These are phyloP conservation scores for Clohesyomyces aquaticus DNA, from an alignment of 495 filamentous ascomycete species.

Conservation along the genomic window DNA sequence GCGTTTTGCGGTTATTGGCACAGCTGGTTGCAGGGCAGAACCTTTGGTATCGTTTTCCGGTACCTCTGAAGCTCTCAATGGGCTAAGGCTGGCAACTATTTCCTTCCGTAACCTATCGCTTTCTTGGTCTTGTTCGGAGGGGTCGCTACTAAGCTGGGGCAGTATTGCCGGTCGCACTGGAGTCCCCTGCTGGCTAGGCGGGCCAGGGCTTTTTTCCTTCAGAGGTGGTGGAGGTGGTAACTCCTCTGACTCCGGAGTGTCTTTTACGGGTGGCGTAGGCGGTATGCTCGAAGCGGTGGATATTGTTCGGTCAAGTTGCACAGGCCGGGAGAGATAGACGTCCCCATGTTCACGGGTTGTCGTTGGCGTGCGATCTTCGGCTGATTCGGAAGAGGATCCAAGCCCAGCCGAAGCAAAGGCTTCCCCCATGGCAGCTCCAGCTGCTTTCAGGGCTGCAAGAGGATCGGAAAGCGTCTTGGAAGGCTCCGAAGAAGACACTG, in stretches of 20 bases:
- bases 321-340: slow-evolving; percentile 34
- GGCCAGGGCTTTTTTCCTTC: slow-evolving; percentile 49
- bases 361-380: background rate
- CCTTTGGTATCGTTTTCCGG: background rate
- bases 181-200: slow-evolving; percentile 32
- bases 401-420: slow-evolving; percentile 40
- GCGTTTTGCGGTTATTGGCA: slow-evolving; percentile 27
- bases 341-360: slow-evolving; percentile 27
- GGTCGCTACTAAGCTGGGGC: slow-evolving; percentile 60
- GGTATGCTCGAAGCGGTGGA: slow-evolving; percentile 39
- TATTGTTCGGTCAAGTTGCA: slow-evolving; percentile 37
- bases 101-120: slow-evolving; percentile 79
- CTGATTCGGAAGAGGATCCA: slow-evolving; percentile 5
- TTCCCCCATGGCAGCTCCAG: slow-evolving; percentile 43
- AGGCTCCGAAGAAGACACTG: slow-evolving; percentile 22
- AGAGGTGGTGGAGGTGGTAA: slow-evolving; percentile 54
- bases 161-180: slow-evolving; percentile 54
- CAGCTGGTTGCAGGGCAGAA: slow-evolving; percentile 28
- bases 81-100: slow-evolving; percentile 76
- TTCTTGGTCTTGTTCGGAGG: slow-evolving; percentile 65
- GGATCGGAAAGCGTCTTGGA: slow-evolving; percentile 29
- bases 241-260: slow-evolving; percentile 33
- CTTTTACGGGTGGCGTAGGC: slow-evolving; percentile 44
- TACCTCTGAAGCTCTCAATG: slow-evolving; percentile 31
- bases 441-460: slow-evolving; percentile 38